Evolutionary conservation across 495 filamentous ascomycete genomes (phyloP).

Genomic region (Tetracladium marchalianum): DNA sequence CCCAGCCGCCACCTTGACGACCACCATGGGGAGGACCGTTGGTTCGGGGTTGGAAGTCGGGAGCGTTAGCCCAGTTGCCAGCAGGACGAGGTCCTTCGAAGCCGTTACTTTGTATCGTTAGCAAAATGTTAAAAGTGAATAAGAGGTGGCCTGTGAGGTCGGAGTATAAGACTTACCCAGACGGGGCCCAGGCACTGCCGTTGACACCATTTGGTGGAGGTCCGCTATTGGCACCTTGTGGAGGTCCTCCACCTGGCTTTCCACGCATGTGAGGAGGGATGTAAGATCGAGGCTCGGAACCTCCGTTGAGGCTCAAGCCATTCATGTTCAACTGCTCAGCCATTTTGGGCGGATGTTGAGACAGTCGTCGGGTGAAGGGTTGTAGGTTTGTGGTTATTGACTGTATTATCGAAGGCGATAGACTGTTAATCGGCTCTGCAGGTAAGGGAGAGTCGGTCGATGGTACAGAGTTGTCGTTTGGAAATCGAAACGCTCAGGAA

Average conservation of each 20-base stretch:
- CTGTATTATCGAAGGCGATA: background rate
- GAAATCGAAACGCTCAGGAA: slow-evolving; percentile 30
- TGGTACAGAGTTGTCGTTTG: slow-evolving; percentile 8
- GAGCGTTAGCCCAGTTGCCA: slow-evolving; percentile 61
- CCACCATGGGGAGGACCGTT: slow-evolving; percentile 3
- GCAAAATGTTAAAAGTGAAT: background rate
- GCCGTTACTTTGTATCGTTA: slow-evolving; percentile 15
- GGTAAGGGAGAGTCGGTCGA: slow-evolving; percentile 16
- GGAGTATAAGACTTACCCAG: slow-evolving; percentile 33
- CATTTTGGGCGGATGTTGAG: slow-evolving; percentile 42
- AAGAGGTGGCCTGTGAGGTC: background rate
- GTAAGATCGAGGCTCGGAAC: slow-evolving; percentile 59
- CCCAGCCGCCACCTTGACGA: slow-evolving; percentile 6
- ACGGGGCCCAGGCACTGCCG: slow-evolving; percentile 48
- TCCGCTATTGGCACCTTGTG: slow-evolving; percentile 28
- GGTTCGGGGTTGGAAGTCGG: slow-evolving; percentile 56
- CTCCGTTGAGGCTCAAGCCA: slow-evolving; percentile 64
- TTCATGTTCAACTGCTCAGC: slow-evolving; percentile 93
- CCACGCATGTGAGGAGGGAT: slow-evolving; percentile 91
- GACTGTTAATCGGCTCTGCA: too few species aligned
- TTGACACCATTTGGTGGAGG: slow-evolving; percentile 24
- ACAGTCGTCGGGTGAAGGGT: slow-evolving; percentile 4
- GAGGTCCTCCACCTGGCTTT: slow-evolving; percentile 33
- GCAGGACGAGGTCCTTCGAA: slow-evolving; percentile 38
- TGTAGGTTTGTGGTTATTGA: background rate